phyloP scores from a whole-genome alignment of 345 rosid species.

The Kernera saxatilis region DNA sequence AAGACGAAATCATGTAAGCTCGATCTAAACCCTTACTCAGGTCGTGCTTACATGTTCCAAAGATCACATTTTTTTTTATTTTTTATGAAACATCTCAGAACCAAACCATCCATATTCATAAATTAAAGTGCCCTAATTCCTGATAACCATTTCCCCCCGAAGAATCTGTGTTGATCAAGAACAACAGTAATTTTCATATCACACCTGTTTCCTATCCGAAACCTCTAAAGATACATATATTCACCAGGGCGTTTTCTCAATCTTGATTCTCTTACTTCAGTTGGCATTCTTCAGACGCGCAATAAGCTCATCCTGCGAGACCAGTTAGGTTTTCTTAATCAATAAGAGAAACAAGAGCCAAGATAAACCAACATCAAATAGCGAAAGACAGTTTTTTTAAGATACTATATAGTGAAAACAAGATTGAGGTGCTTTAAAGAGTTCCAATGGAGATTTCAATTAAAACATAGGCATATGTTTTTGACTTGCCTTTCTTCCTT shows the following conservation, averaged over 20 bases:
- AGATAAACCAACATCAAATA: slow-evolving; percentile 2
- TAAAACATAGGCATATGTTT: not conserved
- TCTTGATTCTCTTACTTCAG: slow-evolving; percentile 14
- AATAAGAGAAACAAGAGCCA: not conserved
- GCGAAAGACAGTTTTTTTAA: not conserved
- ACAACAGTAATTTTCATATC: not conserved
- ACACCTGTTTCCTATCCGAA: not conserved
- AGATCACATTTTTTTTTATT: not conserved
- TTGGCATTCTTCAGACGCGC: slow-evolving; percentile 56
- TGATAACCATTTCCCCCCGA: not conserved
- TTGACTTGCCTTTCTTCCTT: slow-evolving; percentile 73
- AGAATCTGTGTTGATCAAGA: slow-evolving; percentile 1
- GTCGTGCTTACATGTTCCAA: not conserved
- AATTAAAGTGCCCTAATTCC: not conserved
- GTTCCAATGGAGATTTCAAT: not conserved
- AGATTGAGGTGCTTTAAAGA: not conserved
- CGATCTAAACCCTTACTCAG: not conserved
- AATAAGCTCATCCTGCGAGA: slow-evolving; percentile 79
- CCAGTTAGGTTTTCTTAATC: not conserved
- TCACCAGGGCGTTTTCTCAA: not conserved
- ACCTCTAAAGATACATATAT: slow-evolving; percentile 7
- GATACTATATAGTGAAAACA: not conserved
- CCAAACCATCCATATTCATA: slow-evolving; percentile 3
- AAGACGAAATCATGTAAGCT: not conserved
- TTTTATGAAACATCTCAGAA: not conserved